A percentile compares a stretch with the other conserved stretches of the same genome.
phyloP scores from a whole-genome alignment of 2,329 filamentous ascomycete species.

The Graphilbum fragrans region DNA sequence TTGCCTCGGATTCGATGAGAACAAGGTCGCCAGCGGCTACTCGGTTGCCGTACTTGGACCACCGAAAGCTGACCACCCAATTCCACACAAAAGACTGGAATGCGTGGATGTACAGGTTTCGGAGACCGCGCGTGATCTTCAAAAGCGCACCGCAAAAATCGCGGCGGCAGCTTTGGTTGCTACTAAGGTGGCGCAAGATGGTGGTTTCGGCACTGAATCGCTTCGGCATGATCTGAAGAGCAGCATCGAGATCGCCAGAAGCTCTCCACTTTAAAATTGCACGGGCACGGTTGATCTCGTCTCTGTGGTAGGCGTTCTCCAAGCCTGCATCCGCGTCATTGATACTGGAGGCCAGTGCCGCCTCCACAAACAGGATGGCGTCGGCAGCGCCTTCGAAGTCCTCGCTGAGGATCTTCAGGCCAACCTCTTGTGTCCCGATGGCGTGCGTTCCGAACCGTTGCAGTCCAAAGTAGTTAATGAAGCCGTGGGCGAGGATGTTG shows the following conservation, averaged over 20 bases:
- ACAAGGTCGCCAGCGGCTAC: slow-evolving; percentile 83
- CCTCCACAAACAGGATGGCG: slow-evolving; percentile 61
- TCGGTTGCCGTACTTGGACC: slow-evolving; percentile 57
- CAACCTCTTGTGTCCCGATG: slow-evolving; percentile 75
- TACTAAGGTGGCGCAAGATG: slow-evolving; percentile 65
- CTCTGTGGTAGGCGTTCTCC: slow-evolving; percentile 42
- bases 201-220: slow-evolving; percentile 71
- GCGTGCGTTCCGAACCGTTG: slow-evolving; percentile 88
- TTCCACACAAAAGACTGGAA: slow-evolving; percentile 97
- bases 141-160: slow-evolving; percentile 77
- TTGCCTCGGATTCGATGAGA: slow-evolving; percentile 31
- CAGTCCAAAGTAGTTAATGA: slow-evolving; percentile 97
- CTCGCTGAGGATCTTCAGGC: slow-evolving; percentile 69
- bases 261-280: slow-evolving; percentile 65
- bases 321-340: slow-evolving; percentile 37
- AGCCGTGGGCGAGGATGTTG: slow-evolving; percentile 62
- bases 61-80: slow-evolving; percentile 66
- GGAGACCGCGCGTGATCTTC: slow-evolving; percentile 67
- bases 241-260: slow-evolving; percentile 43
- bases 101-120: slow-evolving; percentile 92
- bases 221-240: slow-evolving; percentile 58
- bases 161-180: slow-evolving; percentile 33
- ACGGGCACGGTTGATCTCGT: slow-evolving; percentile 68
- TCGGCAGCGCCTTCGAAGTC: slow-evolving; percentile 73
- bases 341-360: slow-evolving; percentile 28